A percentile compares a stretch with the other conserved stretches of the same genome.
These are phyloP conservation scores for Solanum corneliomulleri DNA, from an alignment of 257 asterid genomes.

Conservation along the genomic window DNA sequence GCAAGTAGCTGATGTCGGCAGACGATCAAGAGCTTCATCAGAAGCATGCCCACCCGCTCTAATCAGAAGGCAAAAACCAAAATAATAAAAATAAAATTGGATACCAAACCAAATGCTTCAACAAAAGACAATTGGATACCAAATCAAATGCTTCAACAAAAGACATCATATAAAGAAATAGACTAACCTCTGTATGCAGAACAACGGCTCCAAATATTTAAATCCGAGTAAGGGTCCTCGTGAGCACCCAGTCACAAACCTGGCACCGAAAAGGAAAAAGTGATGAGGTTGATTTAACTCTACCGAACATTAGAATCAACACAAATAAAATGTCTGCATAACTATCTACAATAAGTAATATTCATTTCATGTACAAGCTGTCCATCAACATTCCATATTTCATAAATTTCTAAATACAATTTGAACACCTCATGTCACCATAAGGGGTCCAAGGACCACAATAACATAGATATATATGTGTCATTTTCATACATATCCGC, in stretches of 20 bases:
- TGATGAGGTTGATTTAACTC: background rate
- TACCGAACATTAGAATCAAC: background rate
- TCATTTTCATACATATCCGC: background rate
- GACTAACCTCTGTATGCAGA: conserved; percentile 81
- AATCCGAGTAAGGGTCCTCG: conserved; percentile 98
- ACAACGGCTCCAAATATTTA: conserved; percentile 77
- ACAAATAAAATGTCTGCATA: background rate
- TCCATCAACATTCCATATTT: background rate
- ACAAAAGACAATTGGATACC: background rate
- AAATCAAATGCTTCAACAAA: background rate
- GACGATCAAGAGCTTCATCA: conserved; percentile 77
- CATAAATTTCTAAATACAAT: background rate
- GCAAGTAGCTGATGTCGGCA: conserved; percentile 98
- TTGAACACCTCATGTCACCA: background rate
- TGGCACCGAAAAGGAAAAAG: conserved; percentile 10
- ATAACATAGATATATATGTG: background rate
- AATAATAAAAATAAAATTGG: background rate
- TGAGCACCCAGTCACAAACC: conserved; percentile 97
- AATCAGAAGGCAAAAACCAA: background rate
- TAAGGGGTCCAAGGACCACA: background rate
- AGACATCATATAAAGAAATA: background rate
- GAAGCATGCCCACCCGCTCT: conserved; percentile 92
- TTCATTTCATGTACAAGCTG: background rate
- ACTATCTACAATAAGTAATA: background rate
- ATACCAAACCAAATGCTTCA: background rate